Percentiles rank a stretch among this genome's conserved stretches.
Conservation (phyloP, 352 stramenopile genomes). For the Pseudoperonospora humuli region DNA sequence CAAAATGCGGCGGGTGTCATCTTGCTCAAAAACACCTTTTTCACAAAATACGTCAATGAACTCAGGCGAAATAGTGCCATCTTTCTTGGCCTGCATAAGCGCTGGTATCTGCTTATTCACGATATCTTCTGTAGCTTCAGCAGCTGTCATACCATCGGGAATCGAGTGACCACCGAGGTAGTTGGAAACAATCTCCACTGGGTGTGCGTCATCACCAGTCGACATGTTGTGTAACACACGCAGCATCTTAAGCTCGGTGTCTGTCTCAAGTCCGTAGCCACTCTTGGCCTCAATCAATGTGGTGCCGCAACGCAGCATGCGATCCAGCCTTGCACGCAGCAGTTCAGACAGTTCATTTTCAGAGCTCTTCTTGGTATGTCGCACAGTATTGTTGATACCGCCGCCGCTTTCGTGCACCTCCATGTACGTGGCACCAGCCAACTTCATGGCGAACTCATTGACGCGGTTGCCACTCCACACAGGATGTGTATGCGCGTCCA, state of each 20-base stretch:
- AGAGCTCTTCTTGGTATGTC: conserved; percentile 54
- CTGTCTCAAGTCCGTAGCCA: conserved; percentile 74
- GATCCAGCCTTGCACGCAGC: conserved; percentile 48
- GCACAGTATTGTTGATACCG: conserved; percentile 76
- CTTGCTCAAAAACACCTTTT: conserved; percentile 76
- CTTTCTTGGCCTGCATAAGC: conserved; percentile 52
- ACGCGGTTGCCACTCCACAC: conserved; percentile 81
- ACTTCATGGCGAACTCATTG: conserved; percentile 85
- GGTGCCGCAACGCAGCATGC: conserved; percentile 67
- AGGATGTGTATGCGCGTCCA: conserved; percentile 79
- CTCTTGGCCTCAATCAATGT: conserved; percentile 80
- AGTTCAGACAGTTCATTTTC: conserved; percentile 49
- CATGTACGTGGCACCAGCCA: conserved; percentile 81
- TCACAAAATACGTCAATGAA: conserved; percentile 86
- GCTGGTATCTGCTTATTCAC: conserved; percentile 68
- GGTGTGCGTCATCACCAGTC: conserved; percentile 32
- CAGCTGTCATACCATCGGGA: conserved; percentile 58
- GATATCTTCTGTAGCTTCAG: conserved; percentile 59
- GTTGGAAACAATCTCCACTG: conserved; percentile 74
- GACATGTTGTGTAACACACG: conserved; percentile 49
- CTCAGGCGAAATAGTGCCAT: conserved; percentile 66
- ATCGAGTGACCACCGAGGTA: conserved; percentile 73
- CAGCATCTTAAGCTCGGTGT: conserved; percentile 83
- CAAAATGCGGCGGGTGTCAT: conserved; percentile 69
- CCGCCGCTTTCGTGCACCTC: conserved; percentile 68